A percentile compares a stretch with the other conserved stretches of the same genome.
These are phyloP conservation scores for Rhizophora apiculata DNA, from an alignment of 345 rosid genomes.

Conservation along the genomic window DNA sequence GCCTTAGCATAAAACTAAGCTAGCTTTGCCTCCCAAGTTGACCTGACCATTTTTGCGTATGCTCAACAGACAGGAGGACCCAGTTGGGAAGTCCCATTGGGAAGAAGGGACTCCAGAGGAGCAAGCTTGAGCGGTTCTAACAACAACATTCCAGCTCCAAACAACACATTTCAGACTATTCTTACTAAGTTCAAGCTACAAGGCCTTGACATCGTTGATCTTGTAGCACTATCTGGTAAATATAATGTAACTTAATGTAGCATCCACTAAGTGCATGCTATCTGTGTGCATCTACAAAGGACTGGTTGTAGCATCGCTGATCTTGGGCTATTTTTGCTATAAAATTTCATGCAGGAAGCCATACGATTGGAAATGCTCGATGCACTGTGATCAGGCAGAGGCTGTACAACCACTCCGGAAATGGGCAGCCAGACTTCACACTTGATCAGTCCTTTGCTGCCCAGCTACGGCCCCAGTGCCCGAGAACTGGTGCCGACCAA, in stretches of 20 bases:
- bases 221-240: slow-evolving; percentile 30
- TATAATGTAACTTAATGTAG: background rate
- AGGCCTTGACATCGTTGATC: slow-evolving; percentile 30
- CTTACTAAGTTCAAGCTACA: slow-evolving; percentile 30
- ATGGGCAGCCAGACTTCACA: slow-evolving; percentile 60
- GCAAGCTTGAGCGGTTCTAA: slow-evolving; percentile 36
- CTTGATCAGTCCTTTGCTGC: slow-evolving; percentile 25
- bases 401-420: slow-evolving; percentile 61
- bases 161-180: slow-evolving; percentile 32
- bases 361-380: slow-evolving; percentile 80
- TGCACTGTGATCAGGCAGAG: slow-evolving; percentile 94
- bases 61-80: slow-evolving; percentile 76
- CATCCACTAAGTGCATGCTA: no score
- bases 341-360: slow-evolving; percentile 41
- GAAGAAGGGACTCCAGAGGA: slow-evolving; percentile 59
- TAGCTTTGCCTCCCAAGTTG: background rate
- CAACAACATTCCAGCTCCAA: slow-evolving; percentile 37
- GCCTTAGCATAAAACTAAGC: background rate
- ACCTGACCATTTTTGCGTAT: slow-evolving; percentile 4
- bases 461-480: slow-evolving; percentile 22
- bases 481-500: slow-evolving; percentile 29
- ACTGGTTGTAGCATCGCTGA: no score
- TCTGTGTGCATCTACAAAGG: no score
- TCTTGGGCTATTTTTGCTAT: background rate
- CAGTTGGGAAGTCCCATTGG: slow-evolving; percentile 76